A percentile compares a stretch with the other conserved stretches of the same genome.
phyloP scores from a whole-genome alignment of 192 early-diverging fungal species.

The Cladochytrium replicatum region DNA sequence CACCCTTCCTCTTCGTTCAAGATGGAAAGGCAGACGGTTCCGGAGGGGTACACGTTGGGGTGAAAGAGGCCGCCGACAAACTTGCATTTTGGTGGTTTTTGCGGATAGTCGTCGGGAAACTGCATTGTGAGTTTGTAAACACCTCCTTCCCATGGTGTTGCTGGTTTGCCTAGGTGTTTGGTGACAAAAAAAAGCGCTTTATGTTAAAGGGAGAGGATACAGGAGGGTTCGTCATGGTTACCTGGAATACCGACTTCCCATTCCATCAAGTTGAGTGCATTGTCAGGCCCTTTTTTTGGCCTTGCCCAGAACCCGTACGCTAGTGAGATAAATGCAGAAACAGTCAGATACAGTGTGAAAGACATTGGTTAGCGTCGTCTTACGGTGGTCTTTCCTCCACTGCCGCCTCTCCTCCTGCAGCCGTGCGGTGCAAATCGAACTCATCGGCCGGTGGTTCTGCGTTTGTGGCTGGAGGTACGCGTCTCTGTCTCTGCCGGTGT shows the following conservation, averaged over 20 bases:
- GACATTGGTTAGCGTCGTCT: background rate
- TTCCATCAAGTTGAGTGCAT: conserved; percentile 69
- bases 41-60: conserved; percentile 95
- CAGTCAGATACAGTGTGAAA: background rate
- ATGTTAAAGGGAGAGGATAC: background rate
- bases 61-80: conserved; percentile 40
- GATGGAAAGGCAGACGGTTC: conserved; percentile 95
- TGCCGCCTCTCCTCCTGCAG: conserved; percentile 93
- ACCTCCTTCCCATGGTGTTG: conserved; percentile 73
- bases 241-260: conserved; percentile 80
- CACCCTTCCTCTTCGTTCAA: conserved; percentile 85
- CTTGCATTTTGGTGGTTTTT: conserved; percentile 74
- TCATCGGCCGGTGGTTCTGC: no score
- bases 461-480: no score
- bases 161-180: conserved; percentile 35
- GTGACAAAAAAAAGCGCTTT: background rate
- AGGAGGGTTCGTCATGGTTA: no score
- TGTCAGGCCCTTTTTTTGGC: conserved; percentile 74
- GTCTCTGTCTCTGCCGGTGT: no score
- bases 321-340: background rate
- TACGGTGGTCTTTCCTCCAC: conserved; percentile 93
- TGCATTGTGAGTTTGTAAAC: conserved; percentile 71
- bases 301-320: conserved; percentile 84
- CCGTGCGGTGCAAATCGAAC: conserved; percentile 67
- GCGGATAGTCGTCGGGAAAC: conserved; percentile 86